Base-by-base conservation (phyloP, 1,139 yeast genomes). In the Lodderomyces theae region DNA sequence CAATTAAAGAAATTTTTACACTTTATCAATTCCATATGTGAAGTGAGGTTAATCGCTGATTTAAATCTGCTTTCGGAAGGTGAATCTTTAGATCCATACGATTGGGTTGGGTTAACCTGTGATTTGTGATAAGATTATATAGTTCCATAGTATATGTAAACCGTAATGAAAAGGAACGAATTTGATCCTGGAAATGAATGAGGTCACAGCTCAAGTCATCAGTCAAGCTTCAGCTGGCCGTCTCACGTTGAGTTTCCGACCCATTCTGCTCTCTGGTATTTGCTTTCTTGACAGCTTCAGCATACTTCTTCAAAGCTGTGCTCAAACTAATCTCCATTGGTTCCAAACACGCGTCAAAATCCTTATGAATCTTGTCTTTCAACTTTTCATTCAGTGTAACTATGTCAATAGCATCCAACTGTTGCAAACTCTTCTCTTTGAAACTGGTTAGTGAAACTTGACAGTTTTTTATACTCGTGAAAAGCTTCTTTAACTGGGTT, bases 401-500 rank as follows among this genome's bases (percentile, higher is more conserved):
- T 5, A 43, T 26, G 2, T 49, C 53, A 42, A 48, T 39, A 2
- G 32, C 38, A 19, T 41, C 40, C 22, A 51, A 38, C 31, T 40
- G 38, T 4, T 23, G 10, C n/a, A 41, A 37, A 6, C 54, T 50
- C 31, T 48, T 51, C 21, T 44, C 48, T 39, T 60, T 58, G 22
- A 65, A 53, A 13, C 57, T 57, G 3, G 43, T 40, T 26, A 66
- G 48, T 17, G 56, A 53, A 21, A 51, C 46, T 39, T 58, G 61
- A 48, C 73, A 68, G 38, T 56, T 59, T 39, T 64, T 67, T 43
- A 71, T 58, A 40, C 65, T 66, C 5, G 61, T 51, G 38, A 60
- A 69, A 13, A 71, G 52, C 45, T 64, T 67, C 46, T 67, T 69
- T 31, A 70, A 54, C 44, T 69, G 74, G 12, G 48, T 58, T 2